Base-by-base conservation (phyloP, 1,284 basidiomycete genomes). In the Ceratobasidium sp. region DNA sequence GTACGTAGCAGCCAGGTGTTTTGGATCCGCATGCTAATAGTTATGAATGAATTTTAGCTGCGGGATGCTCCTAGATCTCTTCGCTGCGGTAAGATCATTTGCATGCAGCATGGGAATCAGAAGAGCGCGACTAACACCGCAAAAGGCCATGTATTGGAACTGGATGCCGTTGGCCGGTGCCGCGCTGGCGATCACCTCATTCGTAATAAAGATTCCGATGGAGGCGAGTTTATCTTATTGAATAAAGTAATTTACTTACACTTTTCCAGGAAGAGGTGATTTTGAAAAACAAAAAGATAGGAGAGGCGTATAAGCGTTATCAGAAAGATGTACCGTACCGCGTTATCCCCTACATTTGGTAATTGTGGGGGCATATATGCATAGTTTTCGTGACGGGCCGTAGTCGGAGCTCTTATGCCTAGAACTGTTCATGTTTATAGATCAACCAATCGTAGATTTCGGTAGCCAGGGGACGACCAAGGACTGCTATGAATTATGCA, bases 311-410 rank as follows among this genome's bases (percentile, higher is more conserved):
- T 18, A 30, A 41, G 21, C 1, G 16, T 12, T 67, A 53, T 23
- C 39, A 67, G 46, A 41, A 43, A 26, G n/a, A 55, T 41, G 48
- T 55, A 4, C 60, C 60, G 1, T 62, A 2, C 1, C 60, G 60
- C 14, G 43, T 50, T n/a, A 46, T 62, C 28, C 64, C 64, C 1
- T 67, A 67, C 28, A 45, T 67, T 21, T 67, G 64, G 64, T 67
- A 67, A 36, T 57, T 57, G 32, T 3, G 14, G n/a, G n/a, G 5
- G 16, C n/a, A 5, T 46, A 18, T 46, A n/a, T n/a, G n/a, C n/a
- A n/a, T n/a, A n/a, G n/a, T n/a, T n/a, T n/a, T n/a, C n/a, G n/a
- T n/a, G n/a, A n/a, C n/a, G n/a, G n/a, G n/a, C n/a, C n/a, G n/a
- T n/a, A n/a, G n/a, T n/a, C n/a, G n/a, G n/a, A n/a, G n/a, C n/a